phyloP scores from a whole-genome alignment of 2,329 filamentous ascomycete species.

The Uncinocarpus reesii region DNA sequence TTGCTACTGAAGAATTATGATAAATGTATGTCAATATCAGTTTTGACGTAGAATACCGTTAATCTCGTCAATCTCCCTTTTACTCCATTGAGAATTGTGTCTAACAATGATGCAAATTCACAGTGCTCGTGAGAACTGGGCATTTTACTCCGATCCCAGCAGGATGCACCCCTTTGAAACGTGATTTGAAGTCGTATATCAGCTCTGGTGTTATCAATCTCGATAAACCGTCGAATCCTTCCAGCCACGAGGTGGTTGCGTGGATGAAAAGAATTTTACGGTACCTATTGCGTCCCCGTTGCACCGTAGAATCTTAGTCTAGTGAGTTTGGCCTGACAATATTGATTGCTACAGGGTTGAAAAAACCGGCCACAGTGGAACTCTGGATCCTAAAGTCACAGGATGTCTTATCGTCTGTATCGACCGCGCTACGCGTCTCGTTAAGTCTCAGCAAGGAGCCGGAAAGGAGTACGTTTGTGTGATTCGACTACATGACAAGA shows the following conservation, averaged over 20 bases:
- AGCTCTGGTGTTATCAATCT: slow-evolving; percentile 97
- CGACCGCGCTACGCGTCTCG: slow-evolving; percentile 90
- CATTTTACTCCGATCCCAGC: slow-evolving; percentile 96
- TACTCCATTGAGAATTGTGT: slow-evolving; percentile 9
- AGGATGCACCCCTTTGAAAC: slow-evolving; percentile 81
- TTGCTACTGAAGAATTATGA: slow-evolving; percentile 93
- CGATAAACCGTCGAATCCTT: slow-evolving; percentile 94
- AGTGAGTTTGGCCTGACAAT: slow-evolving; percentile 6
- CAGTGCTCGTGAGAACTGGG: slow-evolving; percentile 83
- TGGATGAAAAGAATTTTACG: slow-evolving; percentile 97
- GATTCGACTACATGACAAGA: slow-evolving; percentile 87
- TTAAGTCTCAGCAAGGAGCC: slow-evolving; percentile 97
- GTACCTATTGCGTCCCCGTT: slow-evolving; percentile 32
- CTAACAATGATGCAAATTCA: slow-evolving; percentile 13
- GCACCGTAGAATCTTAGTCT: slow-evolving; percentile 6
- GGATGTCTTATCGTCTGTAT: slow-evolving; percentile 91
- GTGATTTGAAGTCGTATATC: slow-evolving; percentile 94
- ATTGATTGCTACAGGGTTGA: slow-evolving; percentile 53
- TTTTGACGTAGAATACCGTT: slow-evolving; percentile 1
- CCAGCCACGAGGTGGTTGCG: slow-evolving; percentile 95
- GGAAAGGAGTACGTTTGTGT: slow-evolving; percentile 99
- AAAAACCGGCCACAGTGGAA: slow-evolving; percentile 97
- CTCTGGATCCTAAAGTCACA: slow-evolving; percentile 95
- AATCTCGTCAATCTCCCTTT: too few species aligned
- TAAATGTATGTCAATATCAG: slow-evolving; percentile 53